Conservation (phyloP, 768 basidiomycete genomes). For the Amanita fuliginea region DNA sequence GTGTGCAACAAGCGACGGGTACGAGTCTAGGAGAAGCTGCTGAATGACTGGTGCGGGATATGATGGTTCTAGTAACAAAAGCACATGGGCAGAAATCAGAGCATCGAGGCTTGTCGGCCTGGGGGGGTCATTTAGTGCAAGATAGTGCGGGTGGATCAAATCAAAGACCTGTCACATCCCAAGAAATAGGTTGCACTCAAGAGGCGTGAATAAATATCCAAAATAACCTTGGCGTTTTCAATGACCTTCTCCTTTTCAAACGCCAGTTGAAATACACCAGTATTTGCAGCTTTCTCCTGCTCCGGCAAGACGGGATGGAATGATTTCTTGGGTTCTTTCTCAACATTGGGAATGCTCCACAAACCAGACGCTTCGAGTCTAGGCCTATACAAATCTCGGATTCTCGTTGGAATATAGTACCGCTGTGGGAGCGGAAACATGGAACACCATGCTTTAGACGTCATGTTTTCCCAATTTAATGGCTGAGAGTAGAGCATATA, state of each 20-base stretch:
- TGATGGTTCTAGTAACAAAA: conserved; percentile 45
- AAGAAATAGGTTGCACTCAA: conserved; percentile 42
- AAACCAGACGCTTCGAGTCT: conserved; percentile 55
- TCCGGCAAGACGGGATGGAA: conserved; percentile 22
- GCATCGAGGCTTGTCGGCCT: conserved; percentile 60
- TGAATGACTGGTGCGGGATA: conserved; percentile 53
- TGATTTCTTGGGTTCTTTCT: conserved; percentile 32
- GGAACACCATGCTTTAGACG: conserved; percentile 40
- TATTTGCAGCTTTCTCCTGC: conserved; percentile 20
- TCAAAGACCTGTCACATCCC: conserved; percentile 30
- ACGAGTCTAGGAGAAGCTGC: conserved; percentile 41
- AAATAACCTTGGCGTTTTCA: conserved; percentile 42
- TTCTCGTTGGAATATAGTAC: conserved; percentile 60
- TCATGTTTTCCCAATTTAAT: conserved; percentile 52
- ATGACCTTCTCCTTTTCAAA: conserved; percentile 62
- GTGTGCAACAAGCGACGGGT: conserved; percentile 46
- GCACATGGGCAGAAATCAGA: conserved; percentile 55
- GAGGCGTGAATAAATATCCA: conserved; percentile 50
- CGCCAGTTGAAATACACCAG: conserved; percentile 32
- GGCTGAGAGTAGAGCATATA: conserved; percentile 51
- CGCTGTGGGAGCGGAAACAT: conserved; percentile 57
- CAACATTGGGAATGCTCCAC: conserved; percentile 38
- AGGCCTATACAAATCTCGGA: conserved; percentile 43
- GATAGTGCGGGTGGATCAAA: not conserved
- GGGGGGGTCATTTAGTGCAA: conserved; percentile 6